phyloP scores from a whole-genome alignment of 2,329 filamentous ascomycete genomes.

The Scopulariopsis brevicaulis region DNA sequence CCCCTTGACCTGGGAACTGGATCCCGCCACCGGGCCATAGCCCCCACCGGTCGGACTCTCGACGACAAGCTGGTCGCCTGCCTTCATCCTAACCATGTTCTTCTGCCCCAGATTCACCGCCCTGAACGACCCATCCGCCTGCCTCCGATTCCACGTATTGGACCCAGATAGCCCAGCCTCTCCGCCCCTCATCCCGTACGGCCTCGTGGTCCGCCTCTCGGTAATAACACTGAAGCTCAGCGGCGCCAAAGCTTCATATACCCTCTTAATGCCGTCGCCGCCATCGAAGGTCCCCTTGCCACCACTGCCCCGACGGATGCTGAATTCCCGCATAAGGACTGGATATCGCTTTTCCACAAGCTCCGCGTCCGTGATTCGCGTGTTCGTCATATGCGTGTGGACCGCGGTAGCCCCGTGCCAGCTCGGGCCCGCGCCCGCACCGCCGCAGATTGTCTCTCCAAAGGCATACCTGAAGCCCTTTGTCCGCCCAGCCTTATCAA shows the following conservation, averaged over 20 bases:
- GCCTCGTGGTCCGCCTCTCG: conserved; percentile 65
- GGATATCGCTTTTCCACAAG: conserved; percentile 48
- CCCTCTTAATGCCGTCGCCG: conserved; percentile 68
- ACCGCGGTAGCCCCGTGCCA: too few relatives aligned
- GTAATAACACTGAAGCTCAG: conserved; percentile 44
- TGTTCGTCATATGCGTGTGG: conserved; percentile 55
- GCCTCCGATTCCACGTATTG: conserved; percentile 76
- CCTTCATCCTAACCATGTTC: conserved; percentile 66
- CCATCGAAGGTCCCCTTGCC: conserved; percentile 45
- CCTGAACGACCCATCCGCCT: conserved; percentile 33
- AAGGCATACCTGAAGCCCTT: too few relatives aligned
- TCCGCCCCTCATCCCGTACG: conserved; percentile 64
- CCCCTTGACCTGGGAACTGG: neutral
- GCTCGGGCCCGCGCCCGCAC: neutral
- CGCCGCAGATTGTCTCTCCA: neutral
- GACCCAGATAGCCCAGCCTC: conserved; percentile 67
- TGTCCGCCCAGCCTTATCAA: neutral
- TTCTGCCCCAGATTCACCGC: conserved; percentile 67
- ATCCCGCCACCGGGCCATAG: conserved; percentile 18
- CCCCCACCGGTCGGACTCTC: conserved; percentile 70
- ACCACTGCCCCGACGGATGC: conserved; percentile 49
- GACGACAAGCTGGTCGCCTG: conserved; percentile 71
- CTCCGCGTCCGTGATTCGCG: conserved; percentile 52
- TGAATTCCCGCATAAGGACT: conserved; percentile 60
- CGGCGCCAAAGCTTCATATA: conserved; percentile 22